Evolutionary conservation across 2,329 filamentous ascomycete genomes (phyloP), one percentile per base, ranked within the genome.

Genomic region (Cladophialophora yegresii): DNA sequence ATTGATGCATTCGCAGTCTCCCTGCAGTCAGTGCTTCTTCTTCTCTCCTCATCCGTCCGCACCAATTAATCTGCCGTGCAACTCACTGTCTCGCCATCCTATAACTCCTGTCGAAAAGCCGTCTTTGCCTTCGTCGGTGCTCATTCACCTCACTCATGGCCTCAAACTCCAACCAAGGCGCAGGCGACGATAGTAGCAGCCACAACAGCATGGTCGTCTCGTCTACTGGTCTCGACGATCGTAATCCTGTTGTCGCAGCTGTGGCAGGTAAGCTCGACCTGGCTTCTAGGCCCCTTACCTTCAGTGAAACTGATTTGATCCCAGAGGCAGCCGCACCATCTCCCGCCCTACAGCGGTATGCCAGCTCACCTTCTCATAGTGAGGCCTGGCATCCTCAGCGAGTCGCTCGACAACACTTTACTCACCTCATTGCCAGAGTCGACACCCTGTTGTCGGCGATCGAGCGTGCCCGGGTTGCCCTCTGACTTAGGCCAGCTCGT

Each of bases 341-440:
- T 28, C 1, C 22, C 20, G 20, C 47, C 22, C 47, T 50, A 0
- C 47, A 50, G 47, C 47, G 47, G 4, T 50, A 23, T 26, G 47
- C 13, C 47, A 50, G 5, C 47, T 50, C 47, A 13, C 3, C 22
- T 23, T 22, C 47, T 50, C 22, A 16, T 13, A 33, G n/a, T 26
- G 55, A 58, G 26, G 13, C 55, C 20, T 58, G 55, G 55, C 55
- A 58, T 13, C 55, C 36, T 12, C n/a, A 33, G 10, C 55, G 43
- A 30, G 40, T n/a, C 45, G 55, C n/a, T 16, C 55, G 10, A 13
- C 32, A 32, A 23, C 55, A 23, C 40, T 28, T 58, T 7, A 33
- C 28, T 49, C 55, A 49, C 8, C 55, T 58, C 45, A 50, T 58
- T 22, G 26, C 43, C 10, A 16, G 49, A 23, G 23, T 58, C 9